A percentile compares a stretch with the other conserved stretches of the same genome.
Evolutionary conservation across 2,329 filamentous ascomycete genomes (phyloP).

Genomic region (Lasiodiplodia hormozganensis): DNA sequence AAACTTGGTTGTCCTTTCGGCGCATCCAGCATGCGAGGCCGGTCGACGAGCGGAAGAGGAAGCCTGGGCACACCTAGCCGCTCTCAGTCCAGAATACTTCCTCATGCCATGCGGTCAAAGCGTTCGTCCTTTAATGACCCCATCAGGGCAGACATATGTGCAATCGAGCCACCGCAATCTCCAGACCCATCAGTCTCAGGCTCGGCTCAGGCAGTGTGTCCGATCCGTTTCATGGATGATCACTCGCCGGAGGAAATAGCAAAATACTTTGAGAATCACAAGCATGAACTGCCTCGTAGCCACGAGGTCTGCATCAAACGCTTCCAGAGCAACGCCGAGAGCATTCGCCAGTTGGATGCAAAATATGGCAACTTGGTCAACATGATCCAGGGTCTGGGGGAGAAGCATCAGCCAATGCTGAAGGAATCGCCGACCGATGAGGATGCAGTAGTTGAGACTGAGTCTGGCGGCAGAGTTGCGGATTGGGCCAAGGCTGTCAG

Average conservation of each 20-base stretch:
- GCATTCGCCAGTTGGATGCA: constrained; percentile 86
- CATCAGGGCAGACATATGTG: constrained; percentile 51
- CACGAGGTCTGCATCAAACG: constrained; percentile 91
- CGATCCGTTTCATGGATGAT: constrained; percentile 90
- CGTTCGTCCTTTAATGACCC: constrained; percentile 52
- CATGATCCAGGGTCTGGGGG: constrained; percentile 91
- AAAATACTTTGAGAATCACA: constrained; percentile 91
- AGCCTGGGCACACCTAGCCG: constrained; percentile 52
- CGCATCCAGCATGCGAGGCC: constrained; percentile 52
- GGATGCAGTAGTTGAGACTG: constrained; percentile 48
- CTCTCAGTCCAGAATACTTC: constrained; percentile 47
- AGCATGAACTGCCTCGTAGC: constrained; percentile 91
- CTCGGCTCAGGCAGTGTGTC: constrained; percentile 70
- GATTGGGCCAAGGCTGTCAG: constrained; percentile 85
- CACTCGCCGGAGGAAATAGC: constrained; percentile 94
- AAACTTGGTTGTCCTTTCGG: constrained; percentile 83
- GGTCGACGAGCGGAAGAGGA: constrained; percentile 53
- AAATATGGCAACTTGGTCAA: constrained; percentile 92
- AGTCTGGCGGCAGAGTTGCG: constrained; percentile 75
- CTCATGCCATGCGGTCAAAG: constrained; percentile 45
- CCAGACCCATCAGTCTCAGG: constrained; percentile 49
- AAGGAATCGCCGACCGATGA: constrained; percentile 57
- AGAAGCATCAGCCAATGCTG: constrained; percentile 87
- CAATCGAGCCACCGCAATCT: constrained; percentile 51
- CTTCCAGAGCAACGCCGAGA: constrained; percentile 85